Conservation (phyloP, 2,329 filamentous ascomycete species). For the Sporothrix euskadiensis region DNA sequence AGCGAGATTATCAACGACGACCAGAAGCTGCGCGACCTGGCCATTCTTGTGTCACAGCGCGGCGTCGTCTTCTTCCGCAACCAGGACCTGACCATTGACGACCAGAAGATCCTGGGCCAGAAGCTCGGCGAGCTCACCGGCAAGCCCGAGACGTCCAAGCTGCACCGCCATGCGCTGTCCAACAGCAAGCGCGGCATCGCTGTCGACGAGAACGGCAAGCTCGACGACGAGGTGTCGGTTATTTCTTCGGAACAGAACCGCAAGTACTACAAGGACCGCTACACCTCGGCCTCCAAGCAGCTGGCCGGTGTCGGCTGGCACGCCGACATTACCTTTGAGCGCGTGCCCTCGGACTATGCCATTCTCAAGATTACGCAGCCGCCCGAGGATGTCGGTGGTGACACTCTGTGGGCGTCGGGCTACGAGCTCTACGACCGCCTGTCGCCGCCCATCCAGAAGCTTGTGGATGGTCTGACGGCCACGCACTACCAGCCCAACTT, state of each 20-base stretch:
- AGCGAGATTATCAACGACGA: conserved; percentile 45
- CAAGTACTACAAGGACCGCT: conserved; percentile 44
- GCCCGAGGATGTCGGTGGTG: conserved; percentile 47
- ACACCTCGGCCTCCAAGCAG: conserved; percentile 36
- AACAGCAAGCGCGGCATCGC: conserved; percentile 50
- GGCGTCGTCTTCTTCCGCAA: conserved; percentile 66
- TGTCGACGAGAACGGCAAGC: conserved; percentile 47
- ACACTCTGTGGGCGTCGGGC: conserved; percentile 65
- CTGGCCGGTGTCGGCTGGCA: conserved; percentile 47
- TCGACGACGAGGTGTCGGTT: conserved; percentile 52
- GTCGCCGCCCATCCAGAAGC: conserved; percentile 35
- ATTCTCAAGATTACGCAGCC: conserved; percentile 47
- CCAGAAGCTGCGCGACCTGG: conserved; percentile 52
- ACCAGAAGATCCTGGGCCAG: conserved; percentile 55
- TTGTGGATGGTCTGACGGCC: conserved; percentile 37
- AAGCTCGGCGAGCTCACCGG: conserved; percentile 49
- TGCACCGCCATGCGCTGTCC: conserved; percentile 50
- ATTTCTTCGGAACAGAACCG: conserved; percentile 48
- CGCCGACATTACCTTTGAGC: conserved; percentile 52
- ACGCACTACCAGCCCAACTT: conserved; percentile 41
- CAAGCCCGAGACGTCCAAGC: conserved; percentile 45
- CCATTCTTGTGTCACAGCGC: conserved; percentile 56
- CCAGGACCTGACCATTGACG: conserved; percentile 55
- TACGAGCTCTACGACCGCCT: conserved; percentile 61
- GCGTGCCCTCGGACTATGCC: conserved; percentile 49